Percentiles rank a stretch among this genome's conserved stretches.
phyloP scores from a whole-genome alignment of 495 filamentous ascomycete genomes.

The Lasiosphaeria miniovina region DNA sequence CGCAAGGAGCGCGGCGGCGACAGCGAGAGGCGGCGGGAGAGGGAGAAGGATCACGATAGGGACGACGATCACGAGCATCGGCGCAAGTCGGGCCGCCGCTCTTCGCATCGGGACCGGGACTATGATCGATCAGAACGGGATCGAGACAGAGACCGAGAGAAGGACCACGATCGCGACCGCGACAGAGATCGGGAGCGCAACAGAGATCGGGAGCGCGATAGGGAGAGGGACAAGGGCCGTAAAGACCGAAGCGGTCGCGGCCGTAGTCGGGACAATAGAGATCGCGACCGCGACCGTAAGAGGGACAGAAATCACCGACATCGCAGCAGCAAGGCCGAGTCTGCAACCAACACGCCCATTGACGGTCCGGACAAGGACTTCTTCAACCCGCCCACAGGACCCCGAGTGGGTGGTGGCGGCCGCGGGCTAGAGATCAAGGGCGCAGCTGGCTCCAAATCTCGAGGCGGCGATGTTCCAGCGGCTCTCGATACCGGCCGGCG shows the following conservation, averaged over 20 bases:
- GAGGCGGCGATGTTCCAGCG: constrained; percentile 15
- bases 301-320: constrained; percentile 45
- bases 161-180: constrained; percentile 43
- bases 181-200: constrained; percentile 48
- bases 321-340: constrained; percentile 48
- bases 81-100: constrained; percentile 42
- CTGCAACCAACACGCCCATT: constrained; percentile 4
- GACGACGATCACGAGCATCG: constrained; percentile 35
- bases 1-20: constrained; percentile 38
- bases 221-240: constrained; percentile 32
- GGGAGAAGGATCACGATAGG: constrained; percentile 32
- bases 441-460: constrained; percentile 14
- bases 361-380: constrained; percentile 14
- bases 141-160: constrained; percentile 44
- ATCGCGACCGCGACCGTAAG: constrained; percentile 48
- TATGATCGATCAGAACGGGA: constrained; percentile 42
- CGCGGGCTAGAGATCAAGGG: constrained; percentile 40
- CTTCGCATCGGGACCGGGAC: constrained; percentile 47
- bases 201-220: constrained; percentile 38
- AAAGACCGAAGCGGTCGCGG: constrained; percentile 38
- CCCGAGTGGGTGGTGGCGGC: constrained; percentile 36
- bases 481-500: constrained; percentile 26
- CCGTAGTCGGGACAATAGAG: constrained; percentile 34
- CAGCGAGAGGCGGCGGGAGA: constrained; percentile 38
- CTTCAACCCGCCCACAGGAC: constrained; percentile 40